Evolutionary conservation across 2,329 filamentous ascomycete species (phyloP).

Genomic region (Xylariales sp.): DNA sequence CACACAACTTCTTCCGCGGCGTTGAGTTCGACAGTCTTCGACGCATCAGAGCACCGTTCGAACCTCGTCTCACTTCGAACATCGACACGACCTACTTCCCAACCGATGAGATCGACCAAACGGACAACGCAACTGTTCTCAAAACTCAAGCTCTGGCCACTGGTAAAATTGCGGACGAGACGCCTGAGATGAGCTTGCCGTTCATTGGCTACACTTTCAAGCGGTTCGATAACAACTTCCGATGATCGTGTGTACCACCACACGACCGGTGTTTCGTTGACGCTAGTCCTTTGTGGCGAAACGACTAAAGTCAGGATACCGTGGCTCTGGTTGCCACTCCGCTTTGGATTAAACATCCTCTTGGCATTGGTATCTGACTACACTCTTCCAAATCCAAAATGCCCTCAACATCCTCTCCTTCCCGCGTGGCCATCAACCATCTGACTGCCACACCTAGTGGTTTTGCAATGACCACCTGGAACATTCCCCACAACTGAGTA

Average conservation of each 20-base stretch:
- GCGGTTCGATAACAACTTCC: constrained; percentile 76
- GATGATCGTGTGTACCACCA: constrained; percentile 35
- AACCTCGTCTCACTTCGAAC: constrained; percentile 87
- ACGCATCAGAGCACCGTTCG: constrained; percentile 90
- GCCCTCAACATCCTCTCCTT: too few species aligned
- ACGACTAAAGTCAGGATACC: neutral
- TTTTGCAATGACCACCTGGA: too few species aligned
- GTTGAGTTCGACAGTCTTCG: constrained; percentile 93
- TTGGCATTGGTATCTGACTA: neutral
- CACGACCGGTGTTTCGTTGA: too few species aligned
- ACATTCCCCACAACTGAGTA: too few species aligned
- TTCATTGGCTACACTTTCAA: constrained; percentile 98
- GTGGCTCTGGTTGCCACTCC: neutral
- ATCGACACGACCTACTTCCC: constrained; percentile 98
- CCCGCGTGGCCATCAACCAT: too few species aligned
- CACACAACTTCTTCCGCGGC: constrained; percentile 91
- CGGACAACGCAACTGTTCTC: constrained; percentile 82
- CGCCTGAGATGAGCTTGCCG: constrained; percentile 90
- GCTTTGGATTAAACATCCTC: neutral
- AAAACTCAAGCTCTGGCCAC: constrained; percentile 76
- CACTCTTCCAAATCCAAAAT: neutral
- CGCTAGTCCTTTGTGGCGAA: too few species aligned
- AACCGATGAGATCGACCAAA: constrained; percentile 96
- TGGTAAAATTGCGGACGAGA: constrained; percentile 64
- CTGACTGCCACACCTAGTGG: too few species aligned